Percentiles rank a stretch among this genome's conserved stretches.
These are phyloP conservation scores for Boletus tomentosulus DNA, from an alignment of 768 basidiomycete genomes.

Conservation along the genomic window DNA sequence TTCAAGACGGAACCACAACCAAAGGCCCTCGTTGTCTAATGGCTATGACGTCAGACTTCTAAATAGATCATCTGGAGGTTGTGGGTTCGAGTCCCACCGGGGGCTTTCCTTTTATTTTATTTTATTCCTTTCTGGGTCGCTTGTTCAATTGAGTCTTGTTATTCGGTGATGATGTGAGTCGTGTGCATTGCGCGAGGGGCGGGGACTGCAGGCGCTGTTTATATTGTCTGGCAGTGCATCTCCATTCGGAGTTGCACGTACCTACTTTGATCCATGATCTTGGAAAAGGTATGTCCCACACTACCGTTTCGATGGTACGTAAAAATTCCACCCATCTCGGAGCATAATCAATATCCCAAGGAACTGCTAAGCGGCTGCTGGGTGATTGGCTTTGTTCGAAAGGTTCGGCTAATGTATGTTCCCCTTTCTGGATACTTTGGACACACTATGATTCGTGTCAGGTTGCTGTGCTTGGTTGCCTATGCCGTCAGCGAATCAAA, in stretches of 20 bases:
- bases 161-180: not conserved
- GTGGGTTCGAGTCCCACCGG: conserved; percentile 85
- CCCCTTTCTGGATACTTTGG: not conserved
- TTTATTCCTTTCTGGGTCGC: not conserved
- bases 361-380: not conserved
- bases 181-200: not conserved
- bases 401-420: not conserved
- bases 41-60: conserved; percentile 92
- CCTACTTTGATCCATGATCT: conserved; percentile 5
- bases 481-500: conserved; percentile 13
- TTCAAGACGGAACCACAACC: not conserved
- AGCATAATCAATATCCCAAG: not conserved
- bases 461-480: conserved; percentile 13
- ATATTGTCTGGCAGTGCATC: not conserved
- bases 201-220: not conserved
- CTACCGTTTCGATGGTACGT: conserved; percentile 14
- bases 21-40: conserved; percentile 79
- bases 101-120: conserved; percentile 41
- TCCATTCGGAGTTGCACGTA: not conserved
- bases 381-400: not conserved
- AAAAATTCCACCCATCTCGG: conserved; percentile 15
- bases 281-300: conserved; percentile 8
- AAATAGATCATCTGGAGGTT: conserved; percentile 79
- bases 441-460: not conserved
- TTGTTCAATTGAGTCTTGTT: not conserved